phyloP scores from a whole-genome alignment of 306 rosid genomes.

The Vachellia pachyceras region DNA sequence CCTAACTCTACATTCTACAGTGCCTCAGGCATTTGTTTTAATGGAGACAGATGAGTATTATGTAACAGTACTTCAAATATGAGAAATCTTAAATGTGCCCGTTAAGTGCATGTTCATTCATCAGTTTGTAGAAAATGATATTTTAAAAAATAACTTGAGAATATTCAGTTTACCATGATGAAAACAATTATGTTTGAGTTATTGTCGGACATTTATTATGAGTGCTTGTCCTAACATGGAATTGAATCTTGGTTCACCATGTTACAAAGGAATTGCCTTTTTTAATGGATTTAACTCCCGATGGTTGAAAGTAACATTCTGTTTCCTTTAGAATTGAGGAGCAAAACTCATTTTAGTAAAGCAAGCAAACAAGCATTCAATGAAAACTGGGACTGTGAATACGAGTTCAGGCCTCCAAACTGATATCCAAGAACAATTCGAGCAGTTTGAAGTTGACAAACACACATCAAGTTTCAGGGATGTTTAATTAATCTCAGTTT shows the following conservation, averaged over 20 bases:
- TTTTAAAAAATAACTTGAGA: not conserved
- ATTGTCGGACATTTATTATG: too few relatives aligned
- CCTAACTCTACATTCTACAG: not conserved
- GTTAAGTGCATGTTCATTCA: not conserved
- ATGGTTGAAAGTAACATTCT: not conserved
- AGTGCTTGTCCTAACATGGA: too few relatives aligned
- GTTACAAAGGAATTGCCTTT: too few relatives aligned
- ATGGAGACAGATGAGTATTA: not conserved
- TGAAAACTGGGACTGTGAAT: not conserved
- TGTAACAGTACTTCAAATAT: not conserved
- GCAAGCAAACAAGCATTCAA: not conserved
- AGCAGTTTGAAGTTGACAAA: not conserved
- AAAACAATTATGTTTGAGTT: too few relatives aligned
- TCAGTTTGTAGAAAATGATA: not conserved
- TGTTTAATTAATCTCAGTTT: not conserved
- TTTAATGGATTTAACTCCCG: too few relatives aligned
- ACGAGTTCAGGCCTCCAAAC: not conserved
- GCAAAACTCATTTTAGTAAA: not conserved
- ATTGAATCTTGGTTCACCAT: too few relatives aligned
- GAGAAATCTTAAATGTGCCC: conserved; percentile 12
- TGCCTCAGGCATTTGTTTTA: not conserved
- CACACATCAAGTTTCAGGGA: conserved; percentile 11
- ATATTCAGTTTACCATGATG: not conserved
- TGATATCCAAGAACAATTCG: not conserved
- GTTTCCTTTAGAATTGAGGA: not conserved